phyloP scores from a whole-genome alignment of 148 eudicot species.

The Chenopodium quinoa region DNA sequence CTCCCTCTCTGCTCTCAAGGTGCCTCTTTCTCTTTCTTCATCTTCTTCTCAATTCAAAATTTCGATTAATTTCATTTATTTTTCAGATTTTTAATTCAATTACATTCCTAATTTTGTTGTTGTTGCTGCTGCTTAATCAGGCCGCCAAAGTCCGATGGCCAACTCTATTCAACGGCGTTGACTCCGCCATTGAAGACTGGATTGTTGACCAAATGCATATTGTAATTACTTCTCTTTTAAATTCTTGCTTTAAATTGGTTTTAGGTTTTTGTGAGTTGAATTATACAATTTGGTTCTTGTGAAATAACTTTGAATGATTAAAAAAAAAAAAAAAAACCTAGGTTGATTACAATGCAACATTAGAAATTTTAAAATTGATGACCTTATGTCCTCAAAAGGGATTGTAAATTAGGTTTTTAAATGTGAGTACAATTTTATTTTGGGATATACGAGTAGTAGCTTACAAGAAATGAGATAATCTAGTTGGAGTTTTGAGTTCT shows the following conservation, averaged over 20 bases:
- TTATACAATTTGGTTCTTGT: not conserved
- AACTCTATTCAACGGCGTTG: slow-evolving; percentile 53
- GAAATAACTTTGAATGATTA: no score
- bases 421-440: no score
- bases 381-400: no score
- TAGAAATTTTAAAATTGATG: no score
- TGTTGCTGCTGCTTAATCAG: slow-evolving; percentile 26
- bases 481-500: no score
- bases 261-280: not conserved
- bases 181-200: slow-evolving; percentile 65
- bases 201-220: slow-evolving; percentile 85
- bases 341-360: not conserved
- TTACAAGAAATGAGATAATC: no score
- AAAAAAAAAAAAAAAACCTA: not conserved
- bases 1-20: slow-evolving; percentile 88
- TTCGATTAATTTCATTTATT: not conserved
- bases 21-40: slow-evolving; percentile 15
- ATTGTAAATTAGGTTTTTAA: no score
- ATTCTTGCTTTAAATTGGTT: not conserved
- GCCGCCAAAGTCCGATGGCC: slow-evolving; percentile 96
- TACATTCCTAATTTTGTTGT: not conserved
- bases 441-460: no score
- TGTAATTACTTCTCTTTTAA: slow-evolving; percentile 24
- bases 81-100: not conserved
- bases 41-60: not conserved